Evolutionary conservation across 208 protist species (phyloP).

Genomic region (Herpetomonas tarakana): DNA sequence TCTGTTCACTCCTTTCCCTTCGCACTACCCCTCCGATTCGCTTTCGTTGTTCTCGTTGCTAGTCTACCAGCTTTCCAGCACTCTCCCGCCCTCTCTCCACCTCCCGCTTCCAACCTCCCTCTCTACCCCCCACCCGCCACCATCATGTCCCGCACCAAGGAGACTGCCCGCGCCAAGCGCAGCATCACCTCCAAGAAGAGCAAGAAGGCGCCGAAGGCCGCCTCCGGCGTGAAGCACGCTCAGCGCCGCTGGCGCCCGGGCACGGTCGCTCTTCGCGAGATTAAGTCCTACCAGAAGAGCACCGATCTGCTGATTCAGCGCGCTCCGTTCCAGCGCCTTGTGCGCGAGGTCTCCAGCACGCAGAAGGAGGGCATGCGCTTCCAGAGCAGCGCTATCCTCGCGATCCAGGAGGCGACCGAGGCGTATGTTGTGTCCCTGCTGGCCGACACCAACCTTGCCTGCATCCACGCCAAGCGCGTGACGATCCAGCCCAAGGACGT

Average conservation of each 20-base stretch:
- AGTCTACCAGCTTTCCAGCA: too few species aligned
- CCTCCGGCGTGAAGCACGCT: conserved; percentile 96
- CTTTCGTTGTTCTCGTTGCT: too few species aligned
- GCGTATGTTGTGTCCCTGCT: conserved; percentile 91
- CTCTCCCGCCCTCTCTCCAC: not conserved
- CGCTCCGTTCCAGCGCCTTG: conserved; percentile 87
- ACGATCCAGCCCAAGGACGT: conserved; percentile 84
- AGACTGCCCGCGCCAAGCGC: conserved; percentile 97
- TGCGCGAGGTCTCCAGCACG: conserved; percentile 78
- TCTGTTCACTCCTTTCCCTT: too few species aligned
- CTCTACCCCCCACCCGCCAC: not conserved
- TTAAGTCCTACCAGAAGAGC: conserved; percentile 87
- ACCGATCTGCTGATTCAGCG: conserved; percentile 90
- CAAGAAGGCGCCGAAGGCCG: conserved; percentile 96
- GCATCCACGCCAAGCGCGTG: conserved; percentile 85
- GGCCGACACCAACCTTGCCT: conserved; percentile 91
- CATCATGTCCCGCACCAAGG: conserved; percentile 97
- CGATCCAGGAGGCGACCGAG: conserved; percentile 91
- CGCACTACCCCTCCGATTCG: too few species aligned
- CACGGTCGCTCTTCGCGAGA: conserved; percentile 98
- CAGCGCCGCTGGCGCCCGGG: conserved; percentile 96
- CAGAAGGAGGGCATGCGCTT: conserved; percentile 83
- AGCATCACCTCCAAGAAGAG: conserved; percentile 95
- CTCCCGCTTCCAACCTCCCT: not conserved
- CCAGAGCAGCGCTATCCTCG: conserved; percentile 77